Conservation (phyloP, 2,329 filamentous ascomycete species). For the Epichloe sp. region DNA sequence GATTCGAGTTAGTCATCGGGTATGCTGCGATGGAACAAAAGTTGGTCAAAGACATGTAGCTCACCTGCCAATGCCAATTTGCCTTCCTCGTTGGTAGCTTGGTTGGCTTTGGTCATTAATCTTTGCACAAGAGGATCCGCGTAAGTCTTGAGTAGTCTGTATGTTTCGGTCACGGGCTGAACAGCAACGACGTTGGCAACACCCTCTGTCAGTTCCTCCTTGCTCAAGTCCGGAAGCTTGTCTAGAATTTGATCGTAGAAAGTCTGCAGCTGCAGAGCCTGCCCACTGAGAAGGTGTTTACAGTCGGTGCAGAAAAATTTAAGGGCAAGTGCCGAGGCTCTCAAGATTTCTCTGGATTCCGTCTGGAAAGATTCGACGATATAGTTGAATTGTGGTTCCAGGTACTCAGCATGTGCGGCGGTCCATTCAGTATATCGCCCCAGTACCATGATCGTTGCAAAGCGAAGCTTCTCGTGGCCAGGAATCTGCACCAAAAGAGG, state of each 20-base stretch:
- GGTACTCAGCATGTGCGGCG: conserved; percentile 77
- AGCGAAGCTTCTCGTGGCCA: conserved; percentile 92
- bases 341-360: conserved; percentile 76
- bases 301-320: conserved; percentile 97
- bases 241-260: conserved; percentile 90
- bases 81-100: conserved; percentile 66
- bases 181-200: conserved; percentile 84
- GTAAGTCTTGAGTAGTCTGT: conserved; percentile 78
- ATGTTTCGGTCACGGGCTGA: conserved; percentile 68
- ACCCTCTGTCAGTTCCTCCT: conserved; percentile 93
- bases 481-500: conserved; percentile 89
- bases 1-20: not conserved
- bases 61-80: conserved; percentile 76
- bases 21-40: not conserved
- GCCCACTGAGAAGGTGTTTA: conserved; percentile 68
- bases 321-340: conserved; percentile 84
- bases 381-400: conserved; percentile 88
- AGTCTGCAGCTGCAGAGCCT: conserved; percentile 73
- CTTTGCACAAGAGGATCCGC: conserved; percentile 81
- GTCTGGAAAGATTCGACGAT: conserved; percentile 89
- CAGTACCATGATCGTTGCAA: conserved; percentile 95
- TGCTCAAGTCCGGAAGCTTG: conserved; percentile 70
- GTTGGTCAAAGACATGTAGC: conserved; percentile 9
- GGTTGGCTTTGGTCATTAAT: conserved; percentile 76
- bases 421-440: conserved; percentile 98